phyloP scores from a whole-genome alignment of 257 asterid species.

The Scutellaria minor region DNA sequence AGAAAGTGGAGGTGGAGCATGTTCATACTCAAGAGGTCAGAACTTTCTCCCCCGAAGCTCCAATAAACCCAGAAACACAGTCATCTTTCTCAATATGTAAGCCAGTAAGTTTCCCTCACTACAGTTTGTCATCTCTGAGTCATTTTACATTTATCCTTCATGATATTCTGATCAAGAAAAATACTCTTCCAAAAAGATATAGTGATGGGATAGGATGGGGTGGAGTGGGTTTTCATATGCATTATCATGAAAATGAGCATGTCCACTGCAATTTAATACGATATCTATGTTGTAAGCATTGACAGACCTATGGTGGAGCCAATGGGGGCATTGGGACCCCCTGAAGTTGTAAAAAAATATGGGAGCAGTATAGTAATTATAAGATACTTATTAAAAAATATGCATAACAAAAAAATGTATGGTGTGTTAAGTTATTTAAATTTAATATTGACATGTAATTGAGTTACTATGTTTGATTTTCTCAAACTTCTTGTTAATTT shows the following conservation, averaged over 20 bases:
- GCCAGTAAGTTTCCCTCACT: constrained; percentile 52
- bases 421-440: no score
- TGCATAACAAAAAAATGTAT: no score
- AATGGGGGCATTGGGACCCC: no score
- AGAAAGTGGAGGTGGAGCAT: constrained; percentile 56
- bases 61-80: constrained; percentile 36
- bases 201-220: background rate
- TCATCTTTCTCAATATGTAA: constrained; percentile 42
- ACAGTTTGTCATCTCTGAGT: constrained; percentile 16
- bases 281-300: background rate
- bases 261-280: background rate
- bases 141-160: background rate
- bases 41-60: constrained; percentile 41
- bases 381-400: no score
- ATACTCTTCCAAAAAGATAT: background rate
- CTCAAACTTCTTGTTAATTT: no score
- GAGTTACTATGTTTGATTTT: no score
- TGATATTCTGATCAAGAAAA: background rate
- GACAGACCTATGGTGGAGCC: no score
- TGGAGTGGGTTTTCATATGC: background rate
- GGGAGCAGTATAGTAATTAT: no score
- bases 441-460: no score
- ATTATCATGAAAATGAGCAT: background rate
- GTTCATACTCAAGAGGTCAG: constrained; percentile 43
- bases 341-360: no score